Evolutionary conservation across 2,329 filamentous ascomycete species (phyloP).

Genomic region (Hymenoscyphus fraxineus): DNA sequence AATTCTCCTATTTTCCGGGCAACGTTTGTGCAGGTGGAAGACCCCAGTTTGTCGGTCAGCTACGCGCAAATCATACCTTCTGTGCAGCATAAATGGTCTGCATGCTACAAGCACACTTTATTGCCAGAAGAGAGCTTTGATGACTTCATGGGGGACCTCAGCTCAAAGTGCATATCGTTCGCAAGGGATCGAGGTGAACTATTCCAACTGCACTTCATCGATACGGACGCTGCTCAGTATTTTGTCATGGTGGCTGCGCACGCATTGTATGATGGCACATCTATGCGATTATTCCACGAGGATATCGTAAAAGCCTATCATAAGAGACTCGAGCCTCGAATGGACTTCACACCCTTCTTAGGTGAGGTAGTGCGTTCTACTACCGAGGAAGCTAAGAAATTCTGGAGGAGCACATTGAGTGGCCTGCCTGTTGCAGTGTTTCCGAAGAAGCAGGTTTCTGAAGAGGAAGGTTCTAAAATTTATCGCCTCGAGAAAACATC

Average conservation of each 20-base stretch:
- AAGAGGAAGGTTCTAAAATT: constrained; percentile 6
- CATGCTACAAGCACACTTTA: constrained; percentile 2
- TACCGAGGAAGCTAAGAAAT: constrained; percentile 48
- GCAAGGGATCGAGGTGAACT: constrained; percentile 40
- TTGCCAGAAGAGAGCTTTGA: constrained; percentile 15
- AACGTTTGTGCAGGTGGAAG: constrained; percentile 63
- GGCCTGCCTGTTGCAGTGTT: constrained; percentile 44
- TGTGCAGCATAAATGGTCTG: not conserved
- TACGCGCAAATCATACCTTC: constrained; percentile 54
- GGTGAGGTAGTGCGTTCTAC: constrained; percentile 39
- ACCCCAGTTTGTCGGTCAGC: constrained; percentile 50
- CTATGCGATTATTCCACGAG: constrained; percentile 67
- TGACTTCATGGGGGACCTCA: constrained; percentile 40
- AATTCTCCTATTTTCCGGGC: constrained; percentile 71
- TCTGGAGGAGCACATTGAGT: constrained; percentile 69
- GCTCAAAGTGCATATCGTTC: constrained; percentile 36
- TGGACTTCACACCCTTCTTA: constrained; percentile 52
- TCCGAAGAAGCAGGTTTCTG: constrained; percentile 30
- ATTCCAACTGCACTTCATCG: constrained; percentile 47
- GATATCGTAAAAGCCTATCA: constrained; percentile 66
- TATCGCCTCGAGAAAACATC: constrained; percentile 48
- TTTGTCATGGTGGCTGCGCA: constrained; percentile 73
- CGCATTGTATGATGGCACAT: constrained; percentile 87
- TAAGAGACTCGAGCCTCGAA: constrained; percentile 40
- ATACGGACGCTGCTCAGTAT: constrained; percentile 37